These are phyloP conservation scores for Lophiostoma macrostomum DNA, from an alignment of 495 filamentous ascomycete genomes.

Conservation along the genomic window DNA sequence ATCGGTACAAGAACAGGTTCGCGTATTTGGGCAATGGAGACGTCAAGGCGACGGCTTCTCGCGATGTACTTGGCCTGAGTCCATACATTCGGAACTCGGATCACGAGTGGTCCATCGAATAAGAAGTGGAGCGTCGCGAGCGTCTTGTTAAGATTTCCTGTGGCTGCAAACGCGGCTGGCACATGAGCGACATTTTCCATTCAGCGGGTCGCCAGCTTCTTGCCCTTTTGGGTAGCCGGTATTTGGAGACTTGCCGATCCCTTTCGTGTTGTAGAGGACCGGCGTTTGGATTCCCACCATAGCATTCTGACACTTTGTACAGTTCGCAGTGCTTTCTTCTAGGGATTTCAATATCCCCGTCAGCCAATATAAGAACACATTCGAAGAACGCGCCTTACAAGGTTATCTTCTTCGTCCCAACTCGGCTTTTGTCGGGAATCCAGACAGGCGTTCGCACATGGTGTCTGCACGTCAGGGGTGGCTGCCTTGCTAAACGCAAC, in stretches of 20 bases:
- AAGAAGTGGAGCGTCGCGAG: neutral
- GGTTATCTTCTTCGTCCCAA: too few species aligned
- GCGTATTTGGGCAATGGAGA: constrained; percentile 45
- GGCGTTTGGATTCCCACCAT: constrained; percentile 6
- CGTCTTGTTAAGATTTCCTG: neutral
- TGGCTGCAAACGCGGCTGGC: neutral
- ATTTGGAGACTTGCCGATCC: neutral
- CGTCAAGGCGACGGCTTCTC: constrained; percentile 39
- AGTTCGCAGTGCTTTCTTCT: too few species aligned
- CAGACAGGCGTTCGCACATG: too few species aligned
- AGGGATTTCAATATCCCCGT: too few species aligned
- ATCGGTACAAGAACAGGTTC: constrained; percentile 42
- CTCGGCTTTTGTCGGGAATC: too few species aligned
- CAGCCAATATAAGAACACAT: too few species aligned
- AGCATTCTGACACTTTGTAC: neutral
- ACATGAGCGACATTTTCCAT: neutral
- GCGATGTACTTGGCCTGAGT: constrained; percentile 40
- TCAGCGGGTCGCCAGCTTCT: neutral
- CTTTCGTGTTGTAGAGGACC: neutral
- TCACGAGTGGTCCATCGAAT: constrained; percentile 33
- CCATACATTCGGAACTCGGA: constrained; percentile 41
- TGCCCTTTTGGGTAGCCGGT: neutral
- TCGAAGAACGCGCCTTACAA: too few species aligned
- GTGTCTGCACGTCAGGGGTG: too few species aligned
- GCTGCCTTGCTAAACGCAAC: too few species aligned